Conservation (phyloP, 306 rosid genomes). For the Gleditsia sinensis region DNA sequence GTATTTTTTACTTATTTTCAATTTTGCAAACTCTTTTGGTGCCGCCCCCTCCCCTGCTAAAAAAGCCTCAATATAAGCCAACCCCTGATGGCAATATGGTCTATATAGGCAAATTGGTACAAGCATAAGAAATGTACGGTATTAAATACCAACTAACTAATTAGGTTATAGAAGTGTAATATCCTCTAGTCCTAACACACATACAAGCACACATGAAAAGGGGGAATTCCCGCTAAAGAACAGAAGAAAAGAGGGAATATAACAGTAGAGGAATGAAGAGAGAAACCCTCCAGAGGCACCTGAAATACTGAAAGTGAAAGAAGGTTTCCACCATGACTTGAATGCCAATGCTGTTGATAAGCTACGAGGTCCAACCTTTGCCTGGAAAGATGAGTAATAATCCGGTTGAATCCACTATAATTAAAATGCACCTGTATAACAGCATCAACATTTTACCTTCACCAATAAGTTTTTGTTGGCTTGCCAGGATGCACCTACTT, state of each 20-base stretch:
- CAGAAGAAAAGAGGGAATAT: not conserved
- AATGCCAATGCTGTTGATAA: slow-evolving; percentile 76
- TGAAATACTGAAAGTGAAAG: slow-evolving; percentile 86
- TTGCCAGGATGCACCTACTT: slow-evolving; percentile 96
- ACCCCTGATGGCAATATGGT: too few species aligned
- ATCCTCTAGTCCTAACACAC: not conserved
- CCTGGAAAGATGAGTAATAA: slow-evolving; percentile 53
- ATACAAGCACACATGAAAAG: not conserved
- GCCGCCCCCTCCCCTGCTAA: not conserved
- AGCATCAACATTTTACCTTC: slow-evolving; percentile 58
- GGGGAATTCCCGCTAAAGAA: slow-evolving; percentile 24
- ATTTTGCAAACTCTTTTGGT: not conserved
- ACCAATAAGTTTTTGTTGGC: slow-evolving; percentile 87
- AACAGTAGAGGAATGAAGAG: slow-evolving; percentile 3
- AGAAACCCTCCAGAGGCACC: slow-evolving; percentile 51
- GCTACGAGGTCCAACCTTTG: slow-evolving; percentile 77
- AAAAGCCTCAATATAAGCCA: too few species aligned
- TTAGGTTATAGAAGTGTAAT: slow-evolving; percentile 2
- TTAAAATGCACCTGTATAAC: slow-evolving; percentile 8
- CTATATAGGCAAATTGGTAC: too few species aligned
- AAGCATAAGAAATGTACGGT: not conserved
- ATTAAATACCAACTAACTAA: not conserved
- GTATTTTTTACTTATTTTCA: not conserved
- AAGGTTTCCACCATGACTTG: slow-evolving; percentile 99
- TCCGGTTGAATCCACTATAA: slow-evolving; percentile 37